Conservation (phyloP, 306 rosid genomes). For the Vigna trinervia region DNA sequence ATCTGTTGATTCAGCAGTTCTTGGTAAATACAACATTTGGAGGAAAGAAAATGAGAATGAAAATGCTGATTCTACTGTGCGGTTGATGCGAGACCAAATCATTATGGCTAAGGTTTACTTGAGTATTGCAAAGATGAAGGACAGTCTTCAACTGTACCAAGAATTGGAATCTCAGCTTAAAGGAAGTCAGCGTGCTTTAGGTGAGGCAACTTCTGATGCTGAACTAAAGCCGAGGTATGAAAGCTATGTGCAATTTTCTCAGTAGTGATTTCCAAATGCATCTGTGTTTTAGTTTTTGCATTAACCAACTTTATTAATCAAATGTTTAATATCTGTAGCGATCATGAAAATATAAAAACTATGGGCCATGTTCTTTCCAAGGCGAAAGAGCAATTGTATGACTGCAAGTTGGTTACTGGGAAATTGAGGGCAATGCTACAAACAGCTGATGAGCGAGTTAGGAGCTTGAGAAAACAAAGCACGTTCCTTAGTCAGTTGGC, state of each 20-base stretch:
- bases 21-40: slow-evolving; percentile 95
- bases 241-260: slow-evolving; percentile 33
- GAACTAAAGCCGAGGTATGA: slow-evolving; percentile 73
- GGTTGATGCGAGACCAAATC: slow-evolving; percentile 92
- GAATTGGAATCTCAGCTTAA: slow-evolving; percentile 64
- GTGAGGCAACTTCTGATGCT: slow-evolving; percentile 81
- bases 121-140: slow-evolving; percentile 82
- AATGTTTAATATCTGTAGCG: slow-evolving; percentile 57
- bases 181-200: slow-evolving; percentile 81
- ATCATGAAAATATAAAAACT: slow-evolving; percentile 70
- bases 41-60: slow-evolving; percentile 90
- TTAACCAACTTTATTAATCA: slow-evolving; percentile 19
- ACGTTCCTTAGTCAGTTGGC: slow-evolving; percentile 93
- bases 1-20: slow-evolving; percentile 81
- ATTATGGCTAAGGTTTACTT: slow-evolving; percentile 92
- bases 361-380: slow-evolving; percentile 84
- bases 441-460: slow-evolving; percentile 87
- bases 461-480: slow-evolving; percentile 91
- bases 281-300: slow-evolving; percentile 14
- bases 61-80: slow-evolving; percentile 72
- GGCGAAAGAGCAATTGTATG: slow-evolving; percentile 82
- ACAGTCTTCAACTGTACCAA: slow-evolving; percentile 56
- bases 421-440: slow-evolving; percentile 96
- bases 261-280: slow-evolving; percentile 1
- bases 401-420: slow-evolving; percentile 84